phyloP scores from a whole-genome alignment of 306 rosid genomes.

The Dicorynia guianensis region DNA sequence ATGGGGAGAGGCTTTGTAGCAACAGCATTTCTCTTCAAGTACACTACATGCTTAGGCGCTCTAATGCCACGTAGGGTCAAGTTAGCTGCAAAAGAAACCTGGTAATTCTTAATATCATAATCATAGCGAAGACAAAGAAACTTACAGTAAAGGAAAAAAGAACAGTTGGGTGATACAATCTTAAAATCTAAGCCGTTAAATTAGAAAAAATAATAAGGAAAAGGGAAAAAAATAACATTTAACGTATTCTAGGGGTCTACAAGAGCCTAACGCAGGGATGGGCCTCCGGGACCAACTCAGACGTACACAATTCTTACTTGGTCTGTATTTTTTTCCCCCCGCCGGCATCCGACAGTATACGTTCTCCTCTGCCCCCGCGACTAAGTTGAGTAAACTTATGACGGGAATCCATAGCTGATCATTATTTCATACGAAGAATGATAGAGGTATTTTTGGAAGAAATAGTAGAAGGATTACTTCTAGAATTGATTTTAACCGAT shows the following conservation, averaged over 20 bases:
- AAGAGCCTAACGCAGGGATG: slow-evolving; percentile 13
- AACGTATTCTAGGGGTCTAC: background rate
- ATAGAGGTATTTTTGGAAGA: too few species aligned
- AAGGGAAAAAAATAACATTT: slow-evolving; percentile 3
- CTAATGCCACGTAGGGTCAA: too few species aligned
- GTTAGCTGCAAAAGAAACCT: too few species aligned
- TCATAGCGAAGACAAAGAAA: too few species aligned
- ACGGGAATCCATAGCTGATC: slow-evolving; percentile 40
- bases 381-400: slow-evolving; percentile 41
- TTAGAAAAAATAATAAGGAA: background rate
- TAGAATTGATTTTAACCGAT: too few species aligned
- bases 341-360: slow-evolving; percentile 32
- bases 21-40: too few species aligned
- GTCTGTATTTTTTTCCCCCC: slow-evolving; percentile 44
- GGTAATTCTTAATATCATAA: too few species aligned
- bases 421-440: slow-evolving; percentile 38
- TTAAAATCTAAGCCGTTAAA: background rate
- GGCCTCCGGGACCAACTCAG: slow-evolving; percentile 38
- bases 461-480: too few species aligned
- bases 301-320: slow-evolving; percentile 31
- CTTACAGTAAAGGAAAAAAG: too few species aligned
- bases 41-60: too few species aligned
- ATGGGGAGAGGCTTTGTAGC: too few species aligned
- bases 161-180: too few species aligned
- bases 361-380: slow-evolving; percentile 44